A percentile compares a stretch with the other conserved stretches of the same genome.
These are phyloP conservation scores for Mortierella polycephala DNA, from an alignment of 371 early-diverging fungal genomes.

Conservation along the genomic window DNA sequence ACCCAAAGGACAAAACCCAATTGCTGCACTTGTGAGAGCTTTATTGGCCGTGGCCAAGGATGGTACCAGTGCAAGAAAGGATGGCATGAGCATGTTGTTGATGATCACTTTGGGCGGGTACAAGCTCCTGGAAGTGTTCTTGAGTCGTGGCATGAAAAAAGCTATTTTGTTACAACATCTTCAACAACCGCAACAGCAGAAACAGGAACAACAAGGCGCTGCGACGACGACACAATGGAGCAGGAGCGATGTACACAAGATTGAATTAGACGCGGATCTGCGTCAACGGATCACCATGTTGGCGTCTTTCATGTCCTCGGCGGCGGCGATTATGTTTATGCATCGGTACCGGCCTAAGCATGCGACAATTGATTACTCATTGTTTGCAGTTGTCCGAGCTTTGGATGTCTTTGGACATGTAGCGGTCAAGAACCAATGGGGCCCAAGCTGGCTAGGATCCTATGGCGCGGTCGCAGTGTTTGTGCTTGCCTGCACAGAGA, in stretches of 20 bases:
- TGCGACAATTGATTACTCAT: slow-evolving; percentile 68
- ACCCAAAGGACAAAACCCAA: slow-evolving; percentile 25
- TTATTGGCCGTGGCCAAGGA: slow-evolving; percentile 22
- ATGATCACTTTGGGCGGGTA: slow-evolving; percentile 49
- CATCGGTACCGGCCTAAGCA: slow-evolving; percentile 36
- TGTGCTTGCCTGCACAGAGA: slow-evolving; percentile 67
- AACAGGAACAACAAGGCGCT: neutral
- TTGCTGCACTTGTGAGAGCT: slow-evolving; percentile 25
- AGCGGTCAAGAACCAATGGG: slow-evolving; percentile 56
- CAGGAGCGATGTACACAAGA: slow-evolving; percentile 24
- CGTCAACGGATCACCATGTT: slow-evolving; percentile 49
- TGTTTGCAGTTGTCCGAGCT: slow-evolving; percentile 70
- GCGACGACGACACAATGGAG: slow-evolving; percentile 7
- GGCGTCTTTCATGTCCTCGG: slow-evolving; percentile 48
- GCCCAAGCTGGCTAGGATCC: slow-evolving; percentile 61
- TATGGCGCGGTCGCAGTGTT: slow-evolving; percentile 67
- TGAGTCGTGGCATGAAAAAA: slow-evolving; percentile 44
- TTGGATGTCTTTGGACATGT: slow-evolving; percentile 66
- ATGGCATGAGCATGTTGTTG: slow-evolving; percentile 52
- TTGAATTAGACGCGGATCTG: slow-evolving; percentile 27
- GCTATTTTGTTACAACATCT: slow-evolving; percentile 35
- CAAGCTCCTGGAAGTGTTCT: slow-evolving; percentile 33
- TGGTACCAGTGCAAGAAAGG: slow-evolving; percentile 30
- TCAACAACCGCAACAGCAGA: slow-evolving; percentile 20
- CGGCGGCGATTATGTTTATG: slow-evolving; percentile 46